Evolutionary conservation across 345 rosid species (phyloP), one percentile per base, ranked within the genome.

Genomic region (Carallia brachiata): DNA sequence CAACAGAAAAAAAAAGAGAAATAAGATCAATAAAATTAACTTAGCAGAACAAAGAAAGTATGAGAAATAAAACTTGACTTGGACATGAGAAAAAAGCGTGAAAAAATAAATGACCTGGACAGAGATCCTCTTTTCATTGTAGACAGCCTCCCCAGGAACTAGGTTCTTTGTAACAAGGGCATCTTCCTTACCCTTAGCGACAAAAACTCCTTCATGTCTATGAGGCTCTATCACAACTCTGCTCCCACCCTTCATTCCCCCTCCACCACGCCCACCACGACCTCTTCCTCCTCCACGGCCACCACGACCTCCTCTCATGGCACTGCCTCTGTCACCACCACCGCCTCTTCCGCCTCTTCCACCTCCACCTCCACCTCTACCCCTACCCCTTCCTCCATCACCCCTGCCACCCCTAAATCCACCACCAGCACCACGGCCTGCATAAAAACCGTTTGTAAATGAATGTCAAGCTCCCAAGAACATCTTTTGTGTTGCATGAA

Each of bases 91-190:
- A 32, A 6, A 47, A 15, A 23, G 17, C 31, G 6, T 54, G 2
- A 39, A 6, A 36, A 37, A 47, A 63, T 0, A 37, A 1, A 7
- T 2, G 7, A 91, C 97, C 97, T 86, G 99, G 19, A 90, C 93
- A 59, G 97, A 63, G 68, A 95, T 74, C 60, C 97, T 85, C 90
- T 90, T 95, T 87, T 95, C 94, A 40, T 87, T 92, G 83, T 95
- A 90, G n/a, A 95, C 98, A 64, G 97, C 92, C 62, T 89, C 98
- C 1, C 97, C 96, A 62, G 98, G 92, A 27, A 90, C 99, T 74
- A 95, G 67, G 71, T 95, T 92, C 82, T 84, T 95, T 8, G 99
- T 95, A 8, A 88, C 97, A 70, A 92, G 91, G 18, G 92, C 97
- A 75, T 95, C 98, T 74, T 92, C 97, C 77, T 89, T 90, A 53